Evolutionary conservation across 2,329 filamentous ascomycete species (phyloP), one percentile per base, ranked within the genome.

Genomic region (Exophiala spinifera): DNA sequence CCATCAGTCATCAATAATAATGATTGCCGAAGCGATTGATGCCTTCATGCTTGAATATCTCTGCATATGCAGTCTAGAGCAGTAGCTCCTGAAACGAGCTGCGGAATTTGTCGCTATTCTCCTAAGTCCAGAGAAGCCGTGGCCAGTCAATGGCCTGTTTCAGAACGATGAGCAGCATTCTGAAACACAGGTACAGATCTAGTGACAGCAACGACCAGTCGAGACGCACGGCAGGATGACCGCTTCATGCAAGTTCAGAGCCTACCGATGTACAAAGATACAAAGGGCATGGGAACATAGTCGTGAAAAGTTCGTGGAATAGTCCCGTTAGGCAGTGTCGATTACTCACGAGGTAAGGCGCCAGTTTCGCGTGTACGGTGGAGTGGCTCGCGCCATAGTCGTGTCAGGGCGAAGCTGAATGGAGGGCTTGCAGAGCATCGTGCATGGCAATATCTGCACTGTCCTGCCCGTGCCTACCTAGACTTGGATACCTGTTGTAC

Each of bases 141-240:
- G 55, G 31, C 57, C 60, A 57, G 48, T 57, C 20, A 34, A n/a
- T 37, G 49, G 49, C 53, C 57, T 53, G 48, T 59, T 56, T 61
- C 49, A 47, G 46, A 47, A 17, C 34, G 21, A 34, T 25, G 14
- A 17, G 20, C 34, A 39, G 33, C 39, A 56, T 56, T 21, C 47
- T 62, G 60, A 62, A 62, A 62, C 60, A 46, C 34, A n/a, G 44
- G 46, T 31, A 42, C 37, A 36, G 36, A 31, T 45, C 37, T 10
- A 34, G 44, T 15, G 49, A 33, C 33, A 20, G 36, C 46, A 31
- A 33, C 46, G 46, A 31, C 55, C 55, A 60, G 49, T 55, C 31
- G 47, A 21, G 25, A 39, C 13, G n/a, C 31, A 15, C 23, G 14
- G 46, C 28, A 39, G 44, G 34, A 28, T 5, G 23, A 45, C 49